Evolutionary conservation across 352 stramenopile species (phyloP), one percentile per base, ranked within the genome.

Genomic region (Phytophthora pisi): DNA sequence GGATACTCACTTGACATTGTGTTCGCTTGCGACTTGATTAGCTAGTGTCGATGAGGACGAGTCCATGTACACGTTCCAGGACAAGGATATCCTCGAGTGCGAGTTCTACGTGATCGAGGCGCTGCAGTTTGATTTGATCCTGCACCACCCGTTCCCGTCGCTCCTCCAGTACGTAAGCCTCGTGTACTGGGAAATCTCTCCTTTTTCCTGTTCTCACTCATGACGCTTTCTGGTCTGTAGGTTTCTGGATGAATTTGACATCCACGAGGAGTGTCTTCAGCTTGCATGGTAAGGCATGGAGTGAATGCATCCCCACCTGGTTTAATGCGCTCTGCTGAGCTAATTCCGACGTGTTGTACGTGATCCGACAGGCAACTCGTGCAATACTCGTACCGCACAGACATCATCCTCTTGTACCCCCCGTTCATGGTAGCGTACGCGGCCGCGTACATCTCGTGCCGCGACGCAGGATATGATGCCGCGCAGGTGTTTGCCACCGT

Each of bases 11-110:
- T 24, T 9, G 16, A 24, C 15, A 49, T 28, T 51, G 45, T 51
- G n/a, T 8, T 51, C 45, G 20, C 24, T 36, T 52, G 34, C 15
- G 30, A 49, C 23, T 57, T 20, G 31, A 42, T 16, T 56, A 96
- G 88, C 77, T 50, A 81, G 86, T 24, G 84, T 94, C 9, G 88
- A 96, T 47, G 88, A 96, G 52, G 86, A 94, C 51, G 88, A 96
- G 66, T 81, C 84, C 67, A 90, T 95, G 81, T 95, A 94, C 69
- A 91, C 84, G 10, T 96, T 94, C 64, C 87, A 92, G 70, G 87
- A 96, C 68, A 94, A 94, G 62, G 89, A 96, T 65, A 93, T 96
- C 26, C 81, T 96, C 36, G 89, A 96, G 64, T 96, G 89, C 79
- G 89, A 96, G 73, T 96, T 95, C 64, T 95, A 95, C 79, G 82